Evolutionary conservation across 352 stramenopile genomes (phyloP), one percentile per base, ranked within the genome.

Genomic region (Globisporangium radiosum): DNA sequence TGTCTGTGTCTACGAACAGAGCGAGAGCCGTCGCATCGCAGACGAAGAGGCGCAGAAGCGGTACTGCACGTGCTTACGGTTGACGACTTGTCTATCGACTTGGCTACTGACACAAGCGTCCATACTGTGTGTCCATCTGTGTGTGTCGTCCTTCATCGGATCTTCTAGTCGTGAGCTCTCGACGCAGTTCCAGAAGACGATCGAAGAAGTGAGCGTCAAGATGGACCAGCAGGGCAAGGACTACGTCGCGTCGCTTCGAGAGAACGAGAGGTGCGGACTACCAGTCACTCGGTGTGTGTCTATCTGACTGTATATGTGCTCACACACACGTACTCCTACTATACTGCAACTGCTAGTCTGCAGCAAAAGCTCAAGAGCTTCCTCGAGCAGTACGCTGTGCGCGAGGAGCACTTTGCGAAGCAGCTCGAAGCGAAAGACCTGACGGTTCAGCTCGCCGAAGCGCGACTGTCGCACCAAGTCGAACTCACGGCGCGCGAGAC

Each of bases 201-300:
- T 95, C 38, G 85, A 93, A 63, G 83, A 93, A 70, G 85, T 95
- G 51, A 91, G 85, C 65, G 60, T 70, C n/a, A 95, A 93, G 65
- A 95, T 95, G 85, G 85, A 95, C 42, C 76, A 92, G 48, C 83
- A 95, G 55, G 72, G 79, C 42, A 74, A 92, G 33, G 85, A 95
- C 65, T 93, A 95, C 63, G 75, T 95, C 54, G 64, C 78, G 4
- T 90, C 85, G 7, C 64, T 95, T 33, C 82, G 91, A 62, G 85
- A 95, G 51, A 95, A 95, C 56, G 85, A 95, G 62, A 85, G 66
- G 71, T 68, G 37, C 14, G 25, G 25, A 33, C 25, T 33, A 33
- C 25, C 25, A 33, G 25, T 33, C 25, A 33, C 25, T 33, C 25
- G 25, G 25, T 33, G 50, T 39, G 47, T 17, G 11, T n/a, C n/a